These are phyloP conservation scores for Aspergillus pseudonomiae DNA, from an alignment of 2,329 filamentous ascomycete genomes.

Conservation along the genomic window DNA sequence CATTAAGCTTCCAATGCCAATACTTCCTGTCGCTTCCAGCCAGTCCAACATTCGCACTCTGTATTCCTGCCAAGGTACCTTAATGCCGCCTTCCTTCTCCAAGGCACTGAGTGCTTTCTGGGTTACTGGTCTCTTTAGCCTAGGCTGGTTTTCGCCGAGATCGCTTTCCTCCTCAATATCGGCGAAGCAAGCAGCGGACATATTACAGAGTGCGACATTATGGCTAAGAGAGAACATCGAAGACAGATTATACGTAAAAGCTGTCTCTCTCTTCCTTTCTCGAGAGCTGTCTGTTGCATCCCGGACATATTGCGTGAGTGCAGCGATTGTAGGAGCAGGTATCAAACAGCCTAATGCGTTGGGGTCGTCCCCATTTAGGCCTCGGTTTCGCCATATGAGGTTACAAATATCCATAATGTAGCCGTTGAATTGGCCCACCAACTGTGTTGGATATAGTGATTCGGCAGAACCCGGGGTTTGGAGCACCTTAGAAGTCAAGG, in stretches of 20 bases:
- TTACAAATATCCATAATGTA: conserved; percentile 89
- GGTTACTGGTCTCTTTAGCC: conserved; percentile 61
- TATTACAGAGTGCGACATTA: conserved; percentile 48
- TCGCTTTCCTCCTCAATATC: conserved; percentile 51
- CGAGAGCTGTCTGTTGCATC: conserved; percentile 39
- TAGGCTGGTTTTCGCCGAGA: conserved; percentile 26
- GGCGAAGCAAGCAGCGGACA: conserved; percentile 53
- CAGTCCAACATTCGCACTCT: conserved; percentile 70
- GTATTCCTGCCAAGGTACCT: conserved; percentile 73
- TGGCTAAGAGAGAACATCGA: conserved; percentile 53
- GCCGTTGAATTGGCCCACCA: conserved; percentile 75
- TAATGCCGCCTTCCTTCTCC: conserved; percentile 66
- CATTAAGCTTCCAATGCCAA: conserved; percentile 71
- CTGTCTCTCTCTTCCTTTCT: conserved; percentile 32
- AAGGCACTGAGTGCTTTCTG: conserved; percentile 67
- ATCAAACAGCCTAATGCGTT: conserved; percentile 60
- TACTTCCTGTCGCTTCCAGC: conserved; percentile 65
- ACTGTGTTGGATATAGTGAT: conserved; percentile 58
- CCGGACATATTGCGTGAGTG: conserved; percentile 47
- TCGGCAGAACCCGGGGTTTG: conserved; percentile 36
- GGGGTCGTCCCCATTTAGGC: conserved; percentile 67
- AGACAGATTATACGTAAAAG: conserved; percentile 39
- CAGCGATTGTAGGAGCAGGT: conserved; percentile 47
- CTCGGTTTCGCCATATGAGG: conserved; percentile 75
- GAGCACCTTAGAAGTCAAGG: conserved; percentile 48